Evolutionary conservation across 2,329 filamentous ascomycete genomes (phyloP), one percentile per base, ranked within the genome.

Genomic region (Hymenoscyphus scutula): DNA sequence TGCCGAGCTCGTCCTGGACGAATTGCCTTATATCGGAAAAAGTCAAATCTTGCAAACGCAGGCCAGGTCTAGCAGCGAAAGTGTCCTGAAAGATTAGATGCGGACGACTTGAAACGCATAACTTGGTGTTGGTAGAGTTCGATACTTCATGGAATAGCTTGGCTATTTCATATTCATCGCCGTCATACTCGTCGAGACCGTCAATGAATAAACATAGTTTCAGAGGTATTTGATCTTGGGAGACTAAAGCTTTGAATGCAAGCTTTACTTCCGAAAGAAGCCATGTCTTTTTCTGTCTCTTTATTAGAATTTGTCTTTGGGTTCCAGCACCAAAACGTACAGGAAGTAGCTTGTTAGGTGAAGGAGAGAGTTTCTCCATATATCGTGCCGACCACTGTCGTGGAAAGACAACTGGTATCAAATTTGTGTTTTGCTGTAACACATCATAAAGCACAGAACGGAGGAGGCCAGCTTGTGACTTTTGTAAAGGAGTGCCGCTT

Each of bases 401-500:
- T 37, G 55, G 54, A 8, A 58, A 56, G 3, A 62, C 51, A 0
- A 34, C 17, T 13, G 51, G 51, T 19, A 65, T 61, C 7, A 67
- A 27, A 1, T 58, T 30, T 3, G 37, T 61, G 38, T 58, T 53
- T 5, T 60, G 41, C 4, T 58, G 29, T 1, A 65, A 27, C 1
- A 58, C 56, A 17, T 62, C 54, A 19, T 53, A 62, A 6, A 64
- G 57, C 13, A 64, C 7, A 0, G 64, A 62, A 8, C 53, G 48
- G 8, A 66, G 56, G 3, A 68, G 55, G 1, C 64, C 64, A 6
- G 38, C 5, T 34, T 63, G 59, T 10, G 65, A 65, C 41, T 59
- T 63, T 38, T 67, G 63, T 25, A 58, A 32, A 2, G 34, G 5
- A 2, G 74, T 76, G 5, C 77, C 77, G n/a, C 74, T 74, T 1